These are phyloP conservation scores for Ceratocystis albifundus DNA, from an alignment of 2,329 filamentous ascomycete species.

Conservation along the genomic window DNA sequence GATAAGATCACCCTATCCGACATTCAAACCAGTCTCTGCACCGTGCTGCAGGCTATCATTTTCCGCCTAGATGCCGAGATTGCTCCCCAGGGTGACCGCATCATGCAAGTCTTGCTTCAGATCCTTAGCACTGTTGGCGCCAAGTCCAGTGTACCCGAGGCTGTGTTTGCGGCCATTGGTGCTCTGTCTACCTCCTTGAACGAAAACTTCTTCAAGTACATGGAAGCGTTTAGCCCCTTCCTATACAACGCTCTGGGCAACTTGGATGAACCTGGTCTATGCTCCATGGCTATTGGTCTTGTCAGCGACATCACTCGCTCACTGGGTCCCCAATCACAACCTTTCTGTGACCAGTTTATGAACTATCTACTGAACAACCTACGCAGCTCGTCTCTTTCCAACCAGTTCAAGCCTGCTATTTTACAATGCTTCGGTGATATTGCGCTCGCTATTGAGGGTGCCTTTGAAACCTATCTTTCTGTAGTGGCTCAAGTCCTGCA, in stretches of 20 bases:
- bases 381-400: slow-evolving; percentile 71
- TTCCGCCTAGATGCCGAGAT: slow-evolving; percentile 86
- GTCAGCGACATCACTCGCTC: slow-evolving; percentile 94
- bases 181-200: slow-evolving; percentile 85
- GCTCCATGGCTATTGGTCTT: slow-evolving; percentile 92
- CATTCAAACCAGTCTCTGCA: slow-evolving; percentile 91
- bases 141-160: slow-evolving; percentile 91
- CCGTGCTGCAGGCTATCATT: slow-evolving; percentile 83
- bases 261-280: slow-evolving; percentile 87
- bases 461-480: slow-evolving; percentile 85
- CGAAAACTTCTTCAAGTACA: slow-evolving; percentile 90
- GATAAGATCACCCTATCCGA: slow-evolving; percentile 93
- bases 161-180: slow-evolving; percentile 82
- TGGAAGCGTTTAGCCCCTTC: slow-evolving; percentile 88
- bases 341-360: slow-evolving; percentile 96
- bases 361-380: slow-evolving; percentile 92
- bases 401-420: slow-evolving; percentile 97
- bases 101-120: slow-evolving; percentile 81
- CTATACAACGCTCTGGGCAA: slow-evolving; percentile 89
- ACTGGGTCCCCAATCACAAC: slow-evolving; percentile 78
- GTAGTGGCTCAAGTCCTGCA: slow-evolving; percentile 91
- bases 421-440: slow-evolving; percentile 97
- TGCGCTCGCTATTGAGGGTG: slow-evolving; percentile 79
- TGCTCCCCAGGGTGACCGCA: slow-evolving; percentile 76
- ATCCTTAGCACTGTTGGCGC: slow-evolving; percentile 64